Conservation (phyloP, 129 eudicot genomes). For the Helianthus tuberosus region DNA sequence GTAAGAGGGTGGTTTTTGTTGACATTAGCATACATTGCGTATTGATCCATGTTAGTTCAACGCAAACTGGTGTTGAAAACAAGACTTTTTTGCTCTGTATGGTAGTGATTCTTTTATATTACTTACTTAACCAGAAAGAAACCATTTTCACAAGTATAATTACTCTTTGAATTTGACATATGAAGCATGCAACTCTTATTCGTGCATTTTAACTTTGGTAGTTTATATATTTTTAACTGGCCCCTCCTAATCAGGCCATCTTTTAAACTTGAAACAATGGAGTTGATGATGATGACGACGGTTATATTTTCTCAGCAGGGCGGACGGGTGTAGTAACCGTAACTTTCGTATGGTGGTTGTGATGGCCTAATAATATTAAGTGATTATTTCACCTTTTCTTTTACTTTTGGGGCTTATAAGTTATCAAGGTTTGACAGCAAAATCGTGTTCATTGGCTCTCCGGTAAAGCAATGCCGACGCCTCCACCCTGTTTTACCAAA, state of each 20-base stretch:
- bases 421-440: constrained; percentile 74
- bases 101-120: not conserved
- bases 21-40: too few species aligned
- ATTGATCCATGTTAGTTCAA: too few species aligned
- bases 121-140: not conserved
- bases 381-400: constrained; percentile 14
- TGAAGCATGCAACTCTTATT: not conserved
- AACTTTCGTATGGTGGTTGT: constrained; percentile 10
- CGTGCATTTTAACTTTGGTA: not conserved
- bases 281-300: too few species aligned
- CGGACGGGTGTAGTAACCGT: not conserved
- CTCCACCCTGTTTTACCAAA: constrained; percentile 76
- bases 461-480: constrained; percentile 95
- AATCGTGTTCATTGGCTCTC: constrained; percentile 90
- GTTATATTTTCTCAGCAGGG: constrained; percentile 2
- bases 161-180: not conserved
- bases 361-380: not conserved
- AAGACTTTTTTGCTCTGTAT: not conserved
- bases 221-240: not conserved
- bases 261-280: constrained; percentile 6
- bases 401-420: constrained; percentile 5
- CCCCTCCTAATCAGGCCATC: not conserved
- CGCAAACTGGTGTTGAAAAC: too few species aligned
- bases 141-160: not conserved
- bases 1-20: too few species aligned